These are phyloP conservation scores for Mucor sp. DNA, from an alignment of 371 early-diverging fungal genomes.

Conservation along the genomic window DNA sequence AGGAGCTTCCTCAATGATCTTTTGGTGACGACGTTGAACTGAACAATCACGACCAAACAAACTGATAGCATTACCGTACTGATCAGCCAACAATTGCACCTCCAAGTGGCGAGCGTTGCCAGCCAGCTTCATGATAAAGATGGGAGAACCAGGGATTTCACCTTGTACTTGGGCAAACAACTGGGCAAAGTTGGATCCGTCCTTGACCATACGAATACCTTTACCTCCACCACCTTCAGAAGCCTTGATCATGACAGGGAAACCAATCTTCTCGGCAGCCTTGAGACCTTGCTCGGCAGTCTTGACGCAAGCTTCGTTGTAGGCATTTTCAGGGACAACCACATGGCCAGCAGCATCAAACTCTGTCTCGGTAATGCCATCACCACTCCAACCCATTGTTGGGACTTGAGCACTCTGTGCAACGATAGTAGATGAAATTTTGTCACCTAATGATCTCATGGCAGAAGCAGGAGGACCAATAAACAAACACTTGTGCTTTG, in stretches of 20 bases:
- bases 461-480: slow-evolving; percentile 99
- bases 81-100: slow-evolving; percentile 96
- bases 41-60: slow-evolving; percentile 99
- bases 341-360: slow-evolving; percentile 73
- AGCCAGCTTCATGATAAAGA: slow-evolving; percentile 97
- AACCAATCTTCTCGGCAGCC: slow-evolving; percentile 89
- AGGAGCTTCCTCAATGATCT: slow-evolving; percentile 96
- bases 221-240: slow-evolving; percentile 99
- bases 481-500: slow-evolving; percentile 85
- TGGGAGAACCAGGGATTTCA: slow-evolving; percentile 96
- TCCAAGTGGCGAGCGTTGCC: slow-evolving; percentile 96
- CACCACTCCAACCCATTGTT: slow-evolving; percentile 95
- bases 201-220: slow-evolving; percentile 94
- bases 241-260: slow-evolving; percentile 99
- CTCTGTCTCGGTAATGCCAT: slow-evolving; percentile 75
- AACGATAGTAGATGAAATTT: slow-evolving; percentile 98
- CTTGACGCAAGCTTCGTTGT: slow-evolving; percentile 79
- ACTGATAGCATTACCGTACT: slow-evolving; percentile 96
- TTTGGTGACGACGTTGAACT: slow-evolving; percentile 98
- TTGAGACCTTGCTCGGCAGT: slow-evolving; percentile 77
- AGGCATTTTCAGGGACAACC: slow-evolving; percentile 80
- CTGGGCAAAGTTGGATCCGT: slow-evolving; percentile 70
- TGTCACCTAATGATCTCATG: slow-evolving; percentile 98
- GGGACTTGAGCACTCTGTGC: slow-evolving; percentile 97
- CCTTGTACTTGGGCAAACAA: slow-evolving; percentile 86